These are phyloP conservation scores for Pleurotus giganteus DNA, from an alignment of 768 basidiomycete species.

Conservation along the genomic window DNA sequence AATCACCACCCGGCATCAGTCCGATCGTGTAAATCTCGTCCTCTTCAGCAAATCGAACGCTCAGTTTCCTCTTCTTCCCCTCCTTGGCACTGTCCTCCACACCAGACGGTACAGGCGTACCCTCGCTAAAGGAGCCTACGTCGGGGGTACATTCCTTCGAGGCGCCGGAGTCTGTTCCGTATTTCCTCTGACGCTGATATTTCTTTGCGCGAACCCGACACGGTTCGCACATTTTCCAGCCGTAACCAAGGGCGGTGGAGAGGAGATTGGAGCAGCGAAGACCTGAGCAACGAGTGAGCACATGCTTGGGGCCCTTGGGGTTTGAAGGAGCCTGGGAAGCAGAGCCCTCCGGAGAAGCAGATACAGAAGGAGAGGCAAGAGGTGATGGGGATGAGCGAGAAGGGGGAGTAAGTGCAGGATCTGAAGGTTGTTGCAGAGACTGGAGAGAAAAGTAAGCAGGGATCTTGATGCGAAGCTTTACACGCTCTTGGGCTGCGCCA, in stretches of 20 bases:
- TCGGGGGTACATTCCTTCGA: no score
- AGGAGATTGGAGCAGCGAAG: background rate
- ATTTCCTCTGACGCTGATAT: background rate
- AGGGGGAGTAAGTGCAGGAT: background rate
- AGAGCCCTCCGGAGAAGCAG: background rate
- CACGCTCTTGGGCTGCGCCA: no score
- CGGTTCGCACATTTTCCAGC: slow-evolving; percentile 2
- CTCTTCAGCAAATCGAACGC: background rate
- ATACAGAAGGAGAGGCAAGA: background rate
- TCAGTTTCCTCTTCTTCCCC: background rate
- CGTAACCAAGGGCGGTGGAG: background rate
- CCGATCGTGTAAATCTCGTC: background rate
- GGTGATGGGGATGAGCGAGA: background rate
- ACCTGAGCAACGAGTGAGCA: background rate
- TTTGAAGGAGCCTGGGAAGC: background rate
- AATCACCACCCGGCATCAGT: background rate
- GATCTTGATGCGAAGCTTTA: slow-evolving; percentile 1
- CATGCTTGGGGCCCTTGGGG: background rate
- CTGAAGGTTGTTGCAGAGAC: background rate
- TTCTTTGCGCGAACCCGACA: background rate
- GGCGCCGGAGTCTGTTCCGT: no score
- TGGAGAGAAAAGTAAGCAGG: background rate
- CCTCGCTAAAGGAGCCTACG: no score
- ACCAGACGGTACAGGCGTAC: no score
- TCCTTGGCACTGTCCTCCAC: background rate